phyloP scores from a whole-genome alignment of 192 early-diverging fungal genomes.

The Coemansia sp. region DNA sequence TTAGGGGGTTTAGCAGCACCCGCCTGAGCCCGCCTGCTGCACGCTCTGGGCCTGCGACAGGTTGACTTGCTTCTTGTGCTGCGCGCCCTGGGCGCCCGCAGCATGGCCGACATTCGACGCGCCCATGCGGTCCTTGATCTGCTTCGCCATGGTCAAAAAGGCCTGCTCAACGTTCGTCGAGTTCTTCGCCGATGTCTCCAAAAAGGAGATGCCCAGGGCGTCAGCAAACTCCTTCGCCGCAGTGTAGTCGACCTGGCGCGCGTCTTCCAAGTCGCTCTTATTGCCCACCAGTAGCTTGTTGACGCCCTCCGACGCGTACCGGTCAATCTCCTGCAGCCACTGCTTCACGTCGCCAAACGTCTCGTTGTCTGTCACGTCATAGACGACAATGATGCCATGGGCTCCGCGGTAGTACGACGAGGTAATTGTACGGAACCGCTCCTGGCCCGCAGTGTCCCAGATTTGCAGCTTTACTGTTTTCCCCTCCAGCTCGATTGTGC shows the following conservation, averaged over 20 bases:
- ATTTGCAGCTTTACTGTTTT: constrained; percentile 98
- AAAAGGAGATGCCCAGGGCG: constrained; percentile 82
- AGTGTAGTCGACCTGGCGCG: constrained; percentile 84
- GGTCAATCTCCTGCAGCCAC: constrained; percentile 98
- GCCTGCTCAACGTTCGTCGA: constrained; percentile 98
- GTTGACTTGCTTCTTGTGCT: constrained; percentile 51
- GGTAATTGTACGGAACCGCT: constrained; percentile 98
- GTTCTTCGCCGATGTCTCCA: constrained; percentile 98
- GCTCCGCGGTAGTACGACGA: constrained; percentile 97
- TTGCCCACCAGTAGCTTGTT: constrained; percentile 98
- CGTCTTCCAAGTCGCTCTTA: constrained; percentile 93
- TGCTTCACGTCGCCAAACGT: constrained; percentile 96
- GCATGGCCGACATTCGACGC: constrained; percentile 34
- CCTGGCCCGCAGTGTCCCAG: constrained; percentile 99
- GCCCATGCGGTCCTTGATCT: constrained; percentile 91
- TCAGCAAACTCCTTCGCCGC: constrained; percentile 87
- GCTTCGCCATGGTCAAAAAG: constrained; percentile 99
- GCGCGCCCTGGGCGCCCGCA: constrained; percentile 4
- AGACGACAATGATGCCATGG: constrained; percentile 98
- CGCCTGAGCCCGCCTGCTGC: constrained; percentile 30
- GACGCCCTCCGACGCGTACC: constrained; percentile 95
- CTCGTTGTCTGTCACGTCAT: constrained; percentile 95
- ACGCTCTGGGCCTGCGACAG: constrained; percentile 46
- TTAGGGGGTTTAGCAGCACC: constrained; percentile 53
- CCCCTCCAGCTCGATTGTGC: constrained; percentile 97